These are phyloP conservation scores for Cyberlindnera saturnus DNA, from an alignment of 805 yeast species.

Conservation along the genomic window DNA sequence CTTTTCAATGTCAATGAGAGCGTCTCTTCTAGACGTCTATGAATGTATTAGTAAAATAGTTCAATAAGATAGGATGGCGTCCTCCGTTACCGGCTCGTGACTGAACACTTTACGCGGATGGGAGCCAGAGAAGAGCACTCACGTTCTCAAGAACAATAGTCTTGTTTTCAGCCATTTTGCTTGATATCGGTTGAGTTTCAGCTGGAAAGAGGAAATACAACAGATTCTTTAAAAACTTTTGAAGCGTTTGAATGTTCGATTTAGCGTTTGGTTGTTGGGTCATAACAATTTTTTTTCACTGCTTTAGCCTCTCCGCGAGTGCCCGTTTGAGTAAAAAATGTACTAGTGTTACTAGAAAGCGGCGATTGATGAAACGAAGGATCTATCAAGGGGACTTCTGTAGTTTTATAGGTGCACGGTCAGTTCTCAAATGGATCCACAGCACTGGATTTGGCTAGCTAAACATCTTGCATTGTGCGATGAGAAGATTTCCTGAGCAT, in stretches of 20 bases:
- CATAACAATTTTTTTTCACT: too few species aligned
- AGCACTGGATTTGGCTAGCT: too few species aligned
- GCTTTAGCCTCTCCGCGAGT: too few species aligned
- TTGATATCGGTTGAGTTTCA: neutral
- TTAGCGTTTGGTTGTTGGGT: neutral
- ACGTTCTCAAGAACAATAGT: constrained; percentile 38
- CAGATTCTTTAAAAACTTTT: too few species aligned
- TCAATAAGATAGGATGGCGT: neutral
- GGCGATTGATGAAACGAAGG: too few species aligned
- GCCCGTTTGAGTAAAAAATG: too few species aligned
- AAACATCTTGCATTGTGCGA: too few species aligned
- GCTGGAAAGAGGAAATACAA: neutral
- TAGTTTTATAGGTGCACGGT: too few species aligned
- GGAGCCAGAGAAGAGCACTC: constrained; percentile 6
- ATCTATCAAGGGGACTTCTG: too few species aligned
- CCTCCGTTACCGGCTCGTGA: neutral
- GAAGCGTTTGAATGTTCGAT: neutral
- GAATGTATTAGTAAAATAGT: constrained; percentile 4
- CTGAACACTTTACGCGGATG: neutral
- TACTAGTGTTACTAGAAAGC: too few species aligned
- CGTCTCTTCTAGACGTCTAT: constrained; percentile 91
- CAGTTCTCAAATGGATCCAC: too few species aligned
- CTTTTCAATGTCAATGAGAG: constrained; percentile 81
- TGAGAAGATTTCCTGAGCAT: too few species aligned
- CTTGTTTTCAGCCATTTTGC: constrained; percentile 23